Conservation (phyloP, 225 moss, liverwort and hornwort species). For the Bryum argenteum region DNA sequence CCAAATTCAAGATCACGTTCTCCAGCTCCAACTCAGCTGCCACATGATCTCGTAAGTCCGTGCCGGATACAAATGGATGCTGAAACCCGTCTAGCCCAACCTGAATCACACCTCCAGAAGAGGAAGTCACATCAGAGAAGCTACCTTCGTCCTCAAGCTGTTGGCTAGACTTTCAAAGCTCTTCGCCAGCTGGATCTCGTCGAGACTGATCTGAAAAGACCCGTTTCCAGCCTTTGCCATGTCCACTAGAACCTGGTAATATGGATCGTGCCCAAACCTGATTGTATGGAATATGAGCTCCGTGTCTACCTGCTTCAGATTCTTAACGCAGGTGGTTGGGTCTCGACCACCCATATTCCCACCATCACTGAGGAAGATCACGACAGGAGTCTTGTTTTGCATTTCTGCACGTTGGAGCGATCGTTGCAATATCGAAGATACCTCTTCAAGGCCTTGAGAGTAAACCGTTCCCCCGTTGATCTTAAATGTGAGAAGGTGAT, state of each 20-base stretch:
- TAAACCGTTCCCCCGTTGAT: neutral
- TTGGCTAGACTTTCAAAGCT: constrained; percentile 38
- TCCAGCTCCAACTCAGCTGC: too few species aligned
- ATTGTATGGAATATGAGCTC: constrained; percentile 44
- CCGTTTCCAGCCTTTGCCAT: constrained; percentile 44
- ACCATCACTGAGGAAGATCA: constrained; percentile 46
- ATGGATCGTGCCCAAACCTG: constrained; percentile 14
- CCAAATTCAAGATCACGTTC: too few species aligned
- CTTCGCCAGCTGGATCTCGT: constrained; percentile 32
- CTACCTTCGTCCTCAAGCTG: constrained; percentile 33
- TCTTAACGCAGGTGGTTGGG: constrained; percentile 18
- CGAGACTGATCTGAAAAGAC: constrained; percentile 39
- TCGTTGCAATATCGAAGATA: neutral
- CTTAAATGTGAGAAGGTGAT: constrained; percentile 11
- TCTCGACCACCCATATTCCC: constrained; percentile 8
- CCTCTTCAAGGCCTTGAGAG: constrained; percentile 15
- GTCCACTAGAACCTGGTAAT: constrained; percentile 23
- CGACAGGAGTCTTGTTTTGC: constrained; percentile 21
- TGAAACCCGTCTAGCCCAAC: too few species aligned
- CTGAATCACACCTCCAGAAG: too few species aligned
- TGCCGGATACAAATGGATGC: too few species aligned
- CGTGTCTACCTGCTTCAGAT: constrained; percentile 31
- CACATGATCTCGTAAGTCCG: too few species aligned
- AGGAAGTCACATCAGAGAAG: constrained; percentile 29
- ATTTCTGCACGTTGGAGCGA: neutral